Evolutionary conservation across 75 land plant species (phyloP).

Genomic region (Pinus tabuliformis): DNA sequence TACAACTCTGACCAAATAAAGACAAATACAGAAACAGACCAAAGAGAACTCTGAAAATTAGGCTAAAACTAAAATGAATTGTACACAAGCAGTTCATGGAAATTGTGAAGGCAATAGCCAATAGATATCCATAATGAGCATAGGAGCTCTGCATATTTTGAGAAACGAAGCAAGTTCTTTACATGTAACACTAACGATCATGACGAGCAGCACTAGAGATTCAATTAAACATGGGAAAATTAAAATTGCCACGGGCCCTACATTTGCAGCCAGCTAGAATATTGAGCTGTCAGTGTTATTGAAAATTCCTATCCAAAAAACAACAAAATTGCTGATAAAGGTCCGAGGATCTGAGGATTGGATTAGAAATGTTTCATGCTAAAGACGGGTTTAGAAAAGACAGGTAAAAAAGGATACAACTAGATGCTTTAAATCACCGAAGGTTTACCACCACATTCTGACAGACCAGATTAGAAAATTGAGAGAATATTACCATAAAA

Average conservation of each 20-base stretch:
- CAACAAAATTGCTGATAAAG: not conserved
- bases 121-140: not conserved
- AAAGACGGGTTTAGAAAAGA: too few species aligned
- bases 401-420: too few species aligned
- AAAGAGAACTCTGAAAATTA: too few species aligned
- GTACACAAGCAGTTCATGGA: not conserved
- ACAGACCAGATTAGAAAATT: too few species aligned
- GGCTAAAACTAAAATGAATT: not conserved
- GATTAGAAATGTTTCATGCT: not conserved
- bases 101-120: not conserved
- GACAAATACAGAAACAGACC: too few species aligned
- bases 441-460: too few species aligned
- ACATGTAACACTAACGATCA: not conserved
- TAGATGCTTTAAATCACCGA: too few species aligned
- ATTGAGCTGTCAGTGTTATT: not conserved
- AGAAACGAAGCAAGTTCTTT: not conserved
- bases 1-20: too few species aligned
- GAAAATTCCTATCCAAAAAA: not conserved
- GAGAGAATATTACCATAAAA: too few species aligned
- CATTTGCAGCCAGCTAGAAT: not conserved
- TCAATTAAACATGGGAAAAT: not conserved
- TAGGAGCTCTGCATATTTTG: too few species aligned
- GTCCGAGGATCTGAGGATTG: too few species aligned
- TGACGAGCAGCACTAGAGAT: not conserved
- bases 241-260: not conserved